phyloP scores from a whole-genome alignment of 164 flowering plant species.

The Magnolia changhungtana region DNA sequence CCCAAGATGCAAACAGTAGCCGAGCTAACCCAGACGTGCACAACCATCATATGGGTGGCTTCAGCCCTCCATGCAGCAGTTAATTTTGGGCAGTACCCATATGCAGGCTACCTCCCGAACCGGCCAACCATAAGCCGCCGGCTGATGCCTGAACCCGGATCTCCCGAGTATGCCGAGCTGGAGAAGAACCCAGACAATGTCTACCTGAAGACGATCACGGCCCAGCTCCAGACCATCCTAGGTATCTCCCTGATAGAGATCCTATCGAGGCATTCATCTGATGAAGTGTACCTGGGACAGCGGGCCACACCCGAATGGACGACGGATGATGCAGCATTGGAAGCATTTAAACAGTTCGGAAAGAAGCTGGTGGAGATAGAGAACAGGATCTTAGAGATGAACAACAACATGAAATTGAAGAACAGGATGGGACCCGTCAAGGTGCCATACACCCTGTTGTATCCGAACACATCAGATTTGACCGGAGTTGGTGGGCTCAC shows the following conservation, averaged over 20 bases:
- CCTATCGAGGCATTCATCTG: slow-evolving; percentile 70
- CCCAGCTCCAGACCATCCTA: slow-evolving; percentile 65
- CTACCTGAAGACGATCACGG: slow-evolving; percentile 66
- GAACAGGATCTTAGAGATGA: slow-evolving; percentile 43
- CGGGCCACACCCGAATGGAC: slow-evolving; percentile 65
- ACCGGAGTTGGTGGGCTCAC: slow-evolving; percentile 55
- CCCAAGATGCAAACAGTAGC: slow-evolving; percentile 48
- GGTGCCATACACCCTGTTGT: slow-evolving; percentile 72
- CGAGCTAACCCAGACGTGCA: slow-evolving; percentile 57
- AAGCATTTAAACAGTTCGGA: slow-evolving; percentile 60
- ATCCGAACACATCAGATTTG: slow-evolving; percentile 66
- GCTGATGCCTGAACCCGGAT: slow-evolving; percentile 80
- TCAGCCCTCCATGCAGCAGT: slow-evolving; percentile 94
- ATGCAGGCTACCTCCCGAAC: slow-evolving; percentile 84
- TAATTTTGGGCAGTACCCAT: slow-evolving; percentile 84
- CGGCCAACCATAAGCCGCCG: slow-evolving; percentile 76
- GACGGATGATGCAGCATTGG: slow-evolving; percentile 39
- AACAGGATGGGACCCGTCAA: slow-evolving; percentile 71
- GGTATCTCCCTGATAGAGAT: slow-evolving; percentile 78
- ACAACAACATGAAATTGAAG: slow-evolving; percentile 42
- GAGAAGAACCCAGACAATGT: slow-evolving; percentile 52
- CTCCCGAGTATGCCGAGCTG: slow-evolving; percentile 56
- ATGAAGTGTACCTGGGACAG: slow-evolving; percentile 82
- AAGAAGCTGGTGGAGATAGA: slow-evolving; percentile 50
- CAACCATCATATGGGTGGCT: slow-evolving; percentile 81